These are phyloP conservation scores for Gaillardinia entomophila DNA, from an alignment of 805 yeast species.

Conservation along the genomic window DNA sequence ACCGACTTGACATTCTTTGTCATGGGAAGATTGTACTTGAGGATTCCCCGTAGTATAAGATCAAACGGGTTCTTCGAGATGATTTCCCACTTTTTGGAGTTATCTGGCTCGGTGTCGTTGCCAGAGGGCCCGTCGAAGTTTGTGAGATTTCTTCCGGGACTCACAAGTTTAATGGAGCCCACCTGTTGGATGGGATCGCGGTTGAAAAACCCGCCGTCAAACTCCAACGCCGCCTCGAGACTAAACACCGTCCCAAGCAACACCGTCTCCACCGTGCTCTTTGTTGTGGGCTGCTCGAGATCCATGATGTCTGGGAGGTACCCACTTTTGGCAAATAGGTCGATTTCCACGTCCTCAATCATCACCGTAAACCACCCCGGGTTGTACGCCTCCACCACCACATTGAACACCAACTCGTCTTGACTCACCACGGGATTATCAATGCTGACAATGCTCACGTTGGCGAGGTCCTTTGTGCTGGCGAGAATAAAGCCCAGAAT, in stretches of 20 bases:
- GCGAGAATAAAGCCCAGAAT: slow-evolving; percentile 80
- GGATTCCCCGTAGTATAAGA: slow-evolving; percentile 73
- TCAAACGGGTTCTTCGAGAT: slow-evolving; percentile 81
- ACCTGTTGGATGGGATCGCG: slow-evolving; percentile 52
- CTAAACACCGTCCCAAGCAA: slow-evolving; percentile 62
- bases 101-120: slow-evolving; percentile 26
- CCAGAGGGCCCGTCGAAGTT: slow-evolving; percentile 6
- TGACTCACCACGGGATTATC: slow-evolving; percentile 71
- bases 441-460: slow-evolving; percentile 55
- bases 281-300: no score
- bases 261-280: slow-evolving; percentile 51
- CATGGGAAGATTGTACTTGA: slow-evolving; percentile 73
- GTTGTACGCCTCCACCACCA: slow-evolving; percentile 73
- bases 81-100: slow-evolving; percentile 61
- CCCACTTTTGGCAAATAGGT: slow-evolving; percentile 75
- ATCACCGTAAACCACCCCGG: slow-evolving; percentile 77
- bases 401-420: slow-evolving; percentile 78
- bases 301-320: slow-evolving; percentile 24
- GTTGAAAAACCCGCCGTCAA: slow-evolving; percentile 73
- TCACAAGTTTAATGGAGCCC: slow-evolving; percentile 64
- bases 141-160: slow-evolving; percentile 58
- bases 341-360: slow-evolving; percentile 65
- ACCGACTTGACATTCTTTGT: slow-evolving; percentile 45
- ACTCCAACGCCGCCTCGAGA: slow-evolving; percentile 68
- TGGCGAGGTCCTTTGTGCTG: slow-evolving; percentile 74